Conservation (phyloP, 345 rosid genomes). For the Ailanthus altissimus region DNA sequence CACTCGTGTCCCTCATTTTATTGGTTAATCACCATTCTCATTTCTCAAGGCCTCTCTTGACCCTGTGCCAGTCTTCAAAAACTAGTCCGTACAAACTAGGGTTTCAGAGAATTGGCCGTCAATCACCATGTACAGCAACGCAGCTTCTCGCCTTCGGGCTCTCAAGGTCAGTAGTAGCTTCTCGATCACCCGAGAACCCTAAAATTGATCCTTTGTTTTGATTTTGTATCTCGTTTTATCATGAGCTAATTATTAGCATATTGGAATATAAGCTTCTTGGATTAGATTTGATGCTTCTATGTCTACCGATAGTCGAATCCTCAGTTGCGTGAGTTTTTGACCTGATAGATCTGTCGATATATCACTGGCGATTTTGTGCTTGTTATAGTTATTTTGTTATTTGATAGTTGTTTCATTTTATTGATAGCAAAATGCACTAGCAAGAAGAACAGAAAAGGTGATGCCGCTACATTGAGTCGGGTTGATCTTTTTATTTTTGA, state of each 20-base stretch:
- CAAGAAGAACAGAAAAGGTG: neutral
- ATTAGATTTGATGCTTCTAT: slow-evolving; percentile 8
- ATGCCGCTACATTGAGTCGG: neutral
- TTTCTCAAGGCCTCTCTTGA: neutral
- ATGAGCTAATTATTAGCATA: neutral
- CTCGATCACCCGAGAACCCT: slow-evolving; percentile 11
- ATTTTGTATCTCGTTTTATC: neutral
- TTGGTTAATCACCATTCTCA: too few relatives aligned
- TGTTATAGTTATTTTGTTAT: neutral
- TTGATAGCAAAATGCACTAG: neutral
- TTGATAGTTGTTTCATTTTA: neutral
- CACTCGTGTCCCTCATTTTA: neutral
- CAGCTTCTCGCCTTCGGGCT: slow-evolving; percentile 53
- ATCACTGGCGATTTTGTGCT: slow-evolving; percentile 14
- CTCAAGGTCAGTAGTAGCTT: slow-evolving; percentile 43
- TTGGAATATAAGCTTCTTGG: neutral
- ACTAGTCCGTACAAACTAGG: slow-evolving; percentile 13
- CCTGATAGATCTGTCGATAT: slow-evolving; percentile 22
- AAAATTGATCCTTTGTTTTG: neutral
- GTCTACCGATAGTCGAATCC: slow-evolving; percentile 10
- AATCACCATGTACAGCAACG: slow-evolving; percentile 51
- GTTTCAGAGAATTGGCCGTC: slow-evolving; percentile 14
- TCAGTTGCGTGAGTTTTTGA: neutral
- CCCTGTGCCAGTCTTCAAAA: neutral
- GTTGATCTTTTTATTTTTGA: neutral